Conservation (phyloP, 2,329 filamentous ascomycete species). For the Aspergillus melleus region DNA sequence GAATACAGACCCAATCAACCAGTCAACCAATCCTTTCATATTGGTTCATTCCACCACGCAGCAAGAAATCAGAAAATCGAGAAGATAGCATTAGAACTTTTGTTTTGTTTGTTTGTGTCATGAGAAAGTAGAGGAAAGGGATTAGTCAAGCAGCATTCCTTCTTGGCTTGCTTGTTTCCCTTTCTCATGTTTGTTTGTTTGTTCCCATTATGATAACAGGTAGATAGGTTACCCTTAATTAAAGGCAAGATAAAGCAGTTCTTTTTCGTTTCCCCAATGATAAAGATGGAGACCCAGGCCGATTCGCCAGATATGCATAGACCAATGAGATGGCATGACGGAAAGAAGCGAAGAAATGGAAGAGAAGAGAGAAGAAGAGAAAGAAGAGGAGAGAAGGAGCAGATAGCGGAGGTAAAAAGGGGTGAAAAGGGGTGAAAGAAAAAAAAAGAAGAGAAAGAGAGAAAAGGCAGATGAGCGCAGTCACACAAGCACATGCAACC, state of each 20-base stretch:
- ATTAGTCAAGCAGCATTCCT: neutral
- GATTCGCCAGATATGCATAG: slow-evolving; percentile 20
- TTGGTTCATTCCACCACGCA: neutral
- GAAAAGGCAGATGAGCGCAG: neutral
- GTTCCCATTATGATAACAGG: slow-evolving; percentile 8
- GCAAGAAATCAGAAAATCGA: neutral
- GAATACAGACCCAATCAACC: too few species aligned
- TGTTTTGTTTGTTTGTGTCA: neutral
- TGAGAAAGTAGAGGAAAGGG: neutral
- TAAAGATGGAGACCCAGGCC: slow-evolving; percentile 15
- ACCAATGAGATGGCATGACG: slow-evolving; percentile 1
- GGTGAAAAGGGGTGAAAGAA: neutral
- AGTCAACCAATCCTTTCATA: too few species aligned
- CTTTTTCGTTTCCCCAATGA: slow-evolving; percentile 19
- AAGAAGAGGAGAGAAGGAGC: neutral
- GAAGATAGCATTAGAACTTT: slow-evolving; percentile 1
- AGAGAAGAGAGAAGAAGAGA: slow-evolving; percentile 2
- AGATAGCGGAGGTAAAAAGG: neutral
- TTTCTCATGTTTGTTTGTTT: neutral
- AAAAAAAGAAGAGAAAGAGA: neutral
- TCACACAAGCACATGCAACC: neutral
- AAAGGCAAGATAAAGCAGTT: slow-evolving; percentile 5
- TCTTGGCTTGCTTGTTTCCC: neutral
- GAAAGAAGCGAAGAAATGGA: neutral
- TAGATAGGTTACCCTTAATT: neutral